phyloP scores from a whole-genome alignment of 2,329 filamentous ascomycete species.

The Fusarium sp. region DNA sequence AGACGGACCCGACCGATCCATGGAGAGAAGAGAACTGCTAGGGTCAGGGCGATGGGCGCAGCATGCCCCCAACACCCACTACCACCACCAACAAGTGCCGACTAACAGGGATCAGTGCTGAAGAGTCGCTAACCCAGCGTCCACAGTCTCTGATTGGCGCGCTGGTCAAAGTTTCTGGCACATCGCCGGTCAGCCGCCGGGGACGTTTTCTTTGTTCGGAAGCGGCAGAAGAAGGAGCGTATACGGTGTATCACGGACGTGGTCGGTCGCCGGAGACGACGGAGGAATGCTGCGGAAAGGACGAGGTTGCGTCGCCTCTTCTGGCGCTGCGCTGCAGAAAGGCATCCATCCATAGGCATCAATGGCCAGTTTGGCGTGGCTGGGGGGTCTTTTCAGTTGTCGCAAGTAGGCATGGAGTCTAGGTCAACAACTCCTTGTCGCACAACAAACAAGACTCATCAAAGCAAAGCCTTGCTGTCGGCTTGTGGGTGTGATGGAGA shows the following conservation, averaged over 20 bases:
- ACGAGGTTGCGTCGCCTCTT: not conserved
- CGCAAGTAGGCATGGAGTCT: not conserved
- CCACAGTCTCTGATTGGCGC: constrained; percentile 24
- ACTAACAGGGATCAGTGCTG: constrained; percentile 34
- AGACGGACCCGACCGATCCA: not conserved
- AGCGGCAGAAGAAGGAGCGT: not conserved
- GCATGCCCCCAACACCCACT: constrained; percentile 28
- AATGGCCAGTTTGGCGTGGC: constrained; percentile 6
- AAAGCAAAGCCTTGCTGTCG: not conserved
- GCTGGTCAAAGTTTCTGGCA: not conserved
- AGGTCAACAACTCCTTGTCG: constrained; percentile 19
- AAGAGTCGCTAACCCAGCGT: constrained; percentile 16
- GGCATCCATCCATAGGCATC: constrained; percentile 19
- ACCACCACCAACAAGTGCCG: constrained; percentile 37
- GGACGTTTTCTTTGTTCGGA: constrained; percentile 19
- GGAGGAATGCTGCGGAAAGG: not conserved
- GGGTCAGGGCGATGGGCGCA: constrained; percentile 39
- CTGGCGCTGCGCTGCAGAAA: not conserved
- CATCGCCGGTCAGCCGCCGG: constrained; percentile 26
- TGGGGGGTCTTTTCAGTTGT: not conserved
- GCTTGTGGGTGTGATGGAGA: not conserved
- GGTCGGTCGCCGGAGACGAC: not conserved
- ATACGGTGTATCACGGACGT: not conserved
- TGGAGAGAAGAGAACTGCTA: constrained; percentile 17
- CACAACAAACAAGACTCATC: not conserved